These are phyloP conservation scores for Calonectria hawksworthii DNA, from an alignment of 2,329 filamentous ascomycete genomes.

Conservation along the genomic window DNA sequence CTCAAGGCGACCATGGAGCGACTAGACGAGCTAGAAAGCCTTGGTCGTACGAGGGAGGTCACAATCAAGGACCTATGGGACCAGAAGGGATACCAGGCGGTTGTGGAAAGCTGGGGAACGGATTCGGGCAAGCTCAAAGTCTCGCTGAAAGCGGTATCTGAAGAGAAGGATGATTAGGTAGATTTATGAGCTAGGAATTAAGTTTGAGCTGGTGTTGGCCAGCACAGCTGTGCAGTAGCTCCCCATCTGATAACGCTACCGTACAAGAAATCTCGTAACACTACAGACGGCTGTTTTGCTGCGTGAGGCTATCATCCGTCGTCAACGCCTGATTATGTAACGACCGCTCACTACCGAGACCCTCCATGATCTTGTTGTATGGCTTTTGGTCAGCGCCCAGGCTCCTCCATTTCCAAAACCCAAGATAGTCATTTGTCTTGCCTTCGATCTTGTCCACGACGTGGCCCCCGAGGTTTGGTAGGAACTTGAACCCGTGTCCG, in stretches of 20 bases:
- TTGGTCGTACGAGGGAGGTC: slow-evolving; percentile 68
- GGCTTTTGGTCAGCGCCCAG: slow-evolving; percentile 7
- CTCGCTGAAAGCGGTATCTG: neutral
- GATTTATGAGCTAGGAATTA: neutral
- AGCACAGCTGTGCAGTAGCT: neutral
- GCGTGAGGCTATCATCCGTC: neutral
- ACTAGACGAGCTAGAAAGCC: slow-evolving; percentile 66
- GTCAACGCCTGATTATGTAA: slow-evolving; percentile 17
- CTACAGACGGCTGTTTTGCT: neutral
- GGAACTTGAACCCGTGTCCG: slow-evolving; percentile 12
- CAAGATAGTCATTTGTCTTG: slow-evolving; percentile 16
- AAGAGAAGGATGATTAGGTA: neutral
- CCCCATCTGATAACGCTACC: no score
- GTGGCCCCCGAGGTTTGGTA: slow-evolving; percentile 23
- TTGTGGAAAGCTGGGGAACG: neutral
- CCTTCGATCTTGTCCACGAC: slow-evolving; percentile 23
- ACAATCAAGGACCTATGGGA: slow-evolving; percentile 63
- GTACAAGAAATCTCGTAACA: no score
- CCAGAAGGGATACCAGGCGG: neutral
- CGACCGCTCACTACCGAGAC: slow-evolving; percentile 15
- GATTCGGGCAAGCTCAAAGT: neutral
- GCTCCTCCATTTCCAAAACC: slow-evolving; percentile 25
- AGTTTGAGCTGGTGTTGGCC: neutral
- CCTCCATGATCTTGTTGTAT: slow-evolving; percentile 30
- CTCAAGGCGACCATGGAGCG: slow-evolving; percentile 47